A percentile compares a stretch with the other conserved stretches of the same genome.
phyloP scores from a whole-genome alignment of 306 rosid genomes.

The Dicorynia guianensis region DNA sequence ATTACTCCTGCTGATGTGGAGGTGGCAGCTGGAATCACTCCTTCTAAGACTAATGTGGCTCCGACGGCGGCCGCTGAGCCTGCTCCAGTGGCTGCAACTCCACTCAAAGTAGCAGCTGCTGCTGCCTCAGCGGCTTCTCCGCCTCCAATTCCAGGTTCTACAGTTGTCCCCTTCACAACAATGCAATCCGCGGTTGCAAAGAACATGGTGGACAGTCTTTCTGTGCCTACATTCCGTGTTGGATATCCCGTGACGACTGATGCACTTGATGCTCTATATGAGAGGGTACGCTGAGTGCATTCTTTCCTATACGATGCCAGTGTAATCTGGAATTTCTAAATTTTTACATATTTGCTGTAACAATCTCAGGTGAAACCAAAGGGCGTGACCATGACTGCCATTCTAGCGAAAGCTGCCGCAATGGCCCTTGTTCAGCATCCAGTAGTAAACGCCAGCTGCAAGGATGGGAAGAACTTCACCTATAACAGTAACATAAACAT shows the following conservation, averaged over 20 bases:
- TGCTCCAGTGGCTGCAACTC: slow-evolving; percentile 37
- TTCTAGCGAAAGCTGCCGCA: slow-evolving; percentile 85
- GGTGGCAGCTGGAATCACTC: slow-evolving; percentile 71
- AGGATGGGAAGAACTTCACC: slow-evolving; percentile 77
- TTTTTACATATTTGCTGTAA: slow-evolving; percentile 31
- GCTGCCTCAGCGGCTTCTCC: slow-evolving; percentile 37
- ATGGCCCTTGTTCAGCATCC: slow-evolving; percentile 89
- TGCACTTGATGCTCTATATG: slow-evolving; percentile 76
- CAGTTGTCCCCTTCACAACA: slow-evolving; percentile 82
- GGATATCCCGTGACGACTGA: slow-evolving; percentile 76
- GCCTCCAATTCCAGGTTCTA: slow-evolving; percentile 75
- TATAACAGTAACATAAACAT: slow-evolving; percentile 72
- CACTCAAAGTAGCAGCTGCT: slow-evolving; percentile 44
- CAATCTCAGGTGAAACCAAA: slow-evolving; percentile 77
- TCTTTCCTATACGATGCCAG: not conserved
- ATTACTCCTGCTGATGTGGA: slow-evolving; percentile 83
- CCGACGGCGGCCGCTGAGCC: slow-evolving; percentile 39
- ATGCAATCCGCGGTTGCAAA: slow-evolving; percentile 91
- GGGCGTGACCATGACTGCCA: slow-evolving; percentile 94
- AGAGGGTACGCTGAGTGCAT: slow-evolving; percentile 54
- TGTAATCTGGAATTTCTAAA: slow-evolving; percentile 12
- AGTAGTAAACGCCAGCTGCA: slow-evolving; percentile 79
- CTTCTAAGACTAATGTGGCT: slow-evolving; percentile 52
- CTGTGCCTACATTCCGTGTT: slow-evolving; percentile 85
- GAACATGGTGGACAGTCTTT: slow-evolving; percentile 90